Evolutionary conservation across 1,139 yeast species (phyloP).

Genomic region (Candida tunisiensis): DNA sequence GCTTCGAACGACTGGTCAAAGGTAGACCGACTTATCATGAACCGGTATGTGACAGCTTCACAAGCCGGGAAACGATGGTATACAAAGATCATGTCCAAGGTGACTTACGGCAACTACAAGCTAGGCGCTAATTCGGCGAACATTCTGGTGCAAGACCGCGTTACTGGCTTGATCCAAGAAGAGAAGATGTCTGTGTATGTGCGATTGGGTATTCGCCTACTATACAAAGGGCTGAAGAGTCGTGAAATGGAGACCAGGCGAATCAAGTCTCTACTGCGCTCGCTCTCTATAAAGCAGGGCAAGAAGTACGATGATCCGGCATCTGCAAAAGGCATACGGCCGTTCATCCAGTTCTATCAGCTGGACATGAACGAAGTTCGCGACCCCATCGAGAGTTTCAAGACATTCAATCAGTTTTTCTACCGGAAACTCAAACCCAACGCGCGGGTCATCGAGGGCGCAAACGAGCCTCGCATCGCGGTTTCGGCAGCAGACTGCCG

Average conservation of each 20-base stretch:
- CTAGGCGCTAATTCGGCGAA: conserved; percentile 89
- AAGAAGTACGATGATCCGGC: conserved; percentile 56
- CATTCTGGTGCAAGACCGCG: conserved; percentile 81
- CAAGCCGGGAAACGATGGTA: conserved; percentile 86
- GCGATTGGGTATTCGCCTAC: conserved; percentile 65
- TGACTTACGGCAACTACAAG: conserved; percentile 77
- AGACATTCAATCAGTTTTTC: conserved; percentile 78
- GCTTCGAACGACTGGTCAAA: conserved; percentile 64
- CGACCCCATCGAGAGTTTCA: conserved; percentile 31
- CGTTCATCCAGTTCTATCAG: conserved; percentile 70
- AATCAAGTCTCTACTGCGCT: conserved; percentile 41
- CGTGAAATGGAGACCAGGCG: conserved; percentile 34
- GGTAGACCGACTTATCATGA: conserved; percentile 45
- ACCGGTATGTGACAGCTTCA: conserved; percentile 62
- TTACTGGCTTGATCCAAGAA: conserved; percentile 73
- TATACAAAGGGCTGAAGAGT: conserved; percentile 55
- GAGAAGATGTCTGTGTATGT: conserved; percentile 89
- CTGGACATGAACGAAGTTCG: conserved; percentile 57
- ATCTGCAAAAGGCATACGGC: conserved; percentile 49
- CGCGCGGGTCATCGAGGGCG: conserved; percentile 54
- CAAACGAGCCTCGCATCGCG: conserved; percentile 29
- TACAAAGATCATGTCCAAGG: conserved; percentile 59
- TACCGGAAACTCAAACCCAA: conserved; percentile 60
- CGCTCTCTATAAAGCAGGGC: conserved; percentile 70
- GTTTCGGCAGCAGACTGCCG: conserved; percentile 86